These are phyloP conservation scores for Leccinum angustisporum DNA, from an alignment of 1,284 basidiomycete genomes.

Conservation along the genomic window DNA sequence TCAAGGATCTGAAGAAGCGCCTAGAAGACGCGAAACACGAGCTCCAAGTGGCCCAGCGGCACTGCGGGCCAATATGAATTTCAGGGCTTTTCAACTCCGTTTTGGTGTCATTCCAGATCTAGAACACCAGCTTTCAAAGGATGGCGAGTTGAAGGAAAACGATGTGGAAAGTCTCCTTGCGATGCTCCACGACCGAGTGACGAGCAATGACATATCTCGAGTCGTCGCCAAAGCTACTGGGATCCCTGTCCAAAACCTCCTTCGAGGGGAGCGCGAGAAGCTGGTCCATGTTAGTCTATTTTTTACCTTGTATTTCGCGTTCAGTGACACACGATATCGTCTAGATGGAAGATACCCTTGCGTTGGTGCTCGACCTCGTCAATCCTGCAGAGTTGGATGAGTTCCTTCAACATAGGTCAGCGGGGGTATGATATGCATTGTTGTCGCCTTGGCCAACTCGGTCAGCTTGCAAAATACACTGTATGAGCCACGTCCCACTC, in stretches of 20 bases:
- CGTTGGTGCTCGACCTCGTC: constrained; percentile 10
- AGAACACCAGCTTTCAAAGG: constrained; percentile 72
- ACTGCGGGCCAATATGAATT: constrained; percentile 84
- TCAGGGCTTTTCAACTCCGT: constrained; percentile 76
- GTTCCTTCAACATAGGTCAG: too few relatives aligned
- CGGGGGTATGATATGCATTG: too few relatives aligned
- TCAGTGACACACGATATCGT: constrained; percentile 3
- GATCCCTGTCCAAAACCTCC: constrained; percentile 85
- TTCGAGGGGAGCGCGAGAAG: constrained; percentile 89
- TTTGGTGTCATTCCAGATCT: constrained; percentile 85
- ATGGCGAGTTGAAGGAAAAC: constrained; percentile 42
- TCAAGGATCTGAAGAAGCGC: constrained; percentile 76
- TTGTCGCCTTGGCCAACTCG: too few relatives aligned
- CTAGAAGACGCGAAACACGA: constrained; percentile 86
- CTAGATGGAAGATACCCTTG: constrained; percentile 84
- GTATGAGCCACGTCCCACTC: too few relatives aligned
- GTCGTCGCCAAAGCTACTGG: constrained; percentile 91
- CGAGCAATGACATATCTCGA: constrained; percentile 83
- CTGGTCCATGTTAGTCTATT: constrained; percentile 69
- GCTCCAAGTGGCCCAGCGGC: constrained; percentile 86
- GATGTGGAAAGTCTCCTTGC: constrained; percentile 49
- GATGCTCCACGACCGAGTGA: constrained; percentile 86
- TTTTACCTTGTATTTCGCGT: constrained; percentile 10
- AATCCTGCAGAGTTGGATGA: too few relatives aligned
- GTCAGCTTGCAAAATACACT: too few relatives aligned